Evolutionary conservation across 306 rosid genomes (phyloP).

Genomic region (Gynostemma pentaphyllum): DNA sequence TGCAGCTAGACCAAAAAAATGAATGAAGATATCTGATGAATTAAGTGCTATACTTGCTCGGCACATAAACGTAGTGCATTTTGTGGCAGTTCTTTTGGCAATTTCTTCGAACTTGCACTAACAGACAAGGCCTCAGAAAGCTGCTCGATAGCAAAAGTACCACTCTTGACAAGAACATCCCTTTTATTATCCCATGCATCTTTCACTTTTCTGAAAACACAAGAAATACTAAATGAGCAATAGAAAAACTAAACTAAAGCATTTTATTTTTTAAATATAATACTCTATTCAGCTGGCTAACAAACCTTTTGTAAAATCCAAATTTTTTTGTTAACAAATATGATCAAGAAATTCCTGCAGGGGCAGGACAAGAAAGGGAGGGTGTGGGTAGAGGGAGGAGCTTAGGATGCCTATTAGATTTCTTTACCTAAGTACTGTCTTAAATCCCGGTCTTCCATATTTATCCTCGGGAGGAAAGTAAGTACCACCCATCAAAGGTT

Average conservation of each 20-base stretch:
- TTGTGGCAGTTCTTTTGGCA: constrained; percentile 55
- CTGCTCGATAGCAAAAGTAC: constrained; percentile 73
- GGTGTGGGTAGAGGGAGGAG: not conserved
- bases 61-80: constrained; percentile 53
- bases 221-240: constrained; percentile 6
- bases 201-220: constrained; percentile 64
- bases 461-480: constrained; percentile 91
- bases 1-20: not conserved
- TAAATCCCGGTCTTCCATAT: constrained; percentile 82
- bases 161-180: constrained; percentile 77
- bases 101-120: constrained; percentile 48
- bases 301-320: constrained; percentile 7
- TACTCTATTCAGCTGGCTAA: constrained; percentile 1
- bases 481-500: constrained; percentile 98
- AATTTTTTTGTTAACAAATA: not conserved
- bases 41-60: constrained; percentile 49
- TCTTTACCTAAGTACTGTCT: constrained; percentile 71
- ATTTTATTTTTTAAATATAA: constrained; percentile 2
- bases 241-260: not conserved
- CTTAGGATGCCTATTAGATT: not conserved
- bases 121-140: constrained; percentile 68
- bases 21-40: not conserved
- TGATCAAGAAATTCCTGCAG: not conserved
- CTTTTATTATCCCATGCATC: constrained; percentile 71
- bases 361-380: not conserved